Evolutionary conservation across 176 grass and related monocot species (phyloP), one percentile per base, ranked within the genome.

Genomic region (Oryza rufipogon): DNA sequence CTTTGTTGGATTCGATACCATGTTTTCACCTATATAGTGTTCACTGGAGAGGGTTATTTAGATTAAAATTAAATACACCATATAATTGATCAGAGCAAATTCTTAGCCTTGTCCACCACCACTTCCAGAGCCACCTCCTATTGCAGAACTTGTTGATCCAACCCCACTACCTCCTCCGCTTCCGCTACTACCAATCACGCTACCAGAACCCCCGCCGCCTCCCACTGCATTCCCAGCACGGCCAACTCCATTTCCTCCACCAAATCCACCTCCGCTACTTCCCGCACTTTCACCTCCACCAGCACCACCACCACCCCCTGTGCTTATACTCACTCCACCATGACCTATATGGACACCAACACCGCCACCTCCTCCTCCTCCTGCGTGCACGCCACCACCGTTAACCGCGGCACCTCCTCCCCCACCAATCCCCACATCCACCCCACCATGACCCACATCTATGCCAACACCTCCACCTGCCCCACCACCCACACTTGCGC

Each of bases 331-430:
- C 2, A 81, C 85, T 1, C 85, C 89, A 11, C 76, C 85, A 66
- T 6, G 85, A 4, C 89, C 89, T 8, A 88, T 26, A 11, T 88
- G 86, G 8, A 91, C 70, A 45, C 80, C 84, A 34, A 76, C 64
- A 9, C 88, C 88, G 2, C 67, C 69, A 2, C 89, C 76, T 0
- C 64, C 76, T 0, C 87, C 87, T 4, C 34, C 84, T 3, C 87
- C 80, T 3, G 3, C 87, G 17, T 71, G 76, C 16, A 83, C 64
- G 9, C 84, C 77, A 4, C 76, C 80, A 61, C 7, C 71, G 15
- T 76, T 73, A 11, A 48, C 71, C 6, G 84, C 66, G 6, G 84
- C 90, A 61, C 87, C 90, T 48, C 84, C 91, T 1, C 91, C 87
- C 1, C 28, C 91, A 4, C 87, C 87, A 3, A 92, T 68, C 54